Base-by-base conservation (phyloP, 2,329 filamentous ascomycete species). In the Pyricularia pennisetigena region DNA sequence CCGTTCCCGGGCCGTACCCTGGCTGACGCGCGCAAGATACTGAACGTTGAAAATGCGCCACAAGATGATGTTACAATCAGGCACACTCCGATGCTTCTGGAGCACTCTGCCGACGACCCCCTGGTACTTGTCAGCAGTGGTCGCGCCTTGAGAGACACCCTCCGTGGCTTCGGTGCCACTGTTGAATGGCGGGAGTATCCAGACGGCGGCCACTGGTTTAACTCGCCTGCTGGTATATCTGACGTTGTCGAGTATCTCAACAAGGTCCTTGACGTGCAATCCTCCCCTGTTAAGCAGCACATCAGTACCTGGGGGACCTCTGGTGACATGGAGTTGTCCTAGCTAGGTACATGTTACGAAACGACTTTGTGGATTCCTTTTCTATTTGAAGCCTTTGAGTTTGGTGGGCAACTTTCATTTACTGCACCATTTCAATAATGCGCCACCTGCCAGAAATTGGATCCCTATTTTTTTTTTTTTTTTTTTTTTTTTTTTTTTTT, bases 41-140 rank as follows among this genome's bases (percentile, higher is more conserved):
- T 82, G 14, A 23, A 32, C 4, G 68, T 79, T 24, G 69, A 73
- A 0, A 69, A 68, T 24, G 66, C 65, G 2, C 71, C 75, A 0
- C 70, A 63, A n/a, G 71, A 75, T 59, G 69, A 76, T 65, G 68
- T 73, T 14, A 72, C 78, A 0, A 57, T 82, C 26, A 71, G 71
- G n/a, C 74, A 77, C 24, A 83, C 81, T 24, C 81, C 80, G 0
- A 72, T 81, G 20, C 74, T 84, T 64, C 74, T 83, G 2, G 76
- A 81, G 66, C 82, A 84, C 69, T 82, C 79, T 67, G 69, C 72
- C 0, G 79, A 84, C 63, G 82, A 83, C 67, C 74, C 77, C 0
- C 69, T 81, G 4, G 78, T 83, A 0, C 73, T 75, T 54, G 70
- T 82, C 3, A 69, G 72, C 9, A 74, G 77, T 12, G 82, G 81